Evolutionary conservation across 2,329 filamentous ascomycete species (phyloP).

Genomic region (Pyricularia sp.): DNA sequence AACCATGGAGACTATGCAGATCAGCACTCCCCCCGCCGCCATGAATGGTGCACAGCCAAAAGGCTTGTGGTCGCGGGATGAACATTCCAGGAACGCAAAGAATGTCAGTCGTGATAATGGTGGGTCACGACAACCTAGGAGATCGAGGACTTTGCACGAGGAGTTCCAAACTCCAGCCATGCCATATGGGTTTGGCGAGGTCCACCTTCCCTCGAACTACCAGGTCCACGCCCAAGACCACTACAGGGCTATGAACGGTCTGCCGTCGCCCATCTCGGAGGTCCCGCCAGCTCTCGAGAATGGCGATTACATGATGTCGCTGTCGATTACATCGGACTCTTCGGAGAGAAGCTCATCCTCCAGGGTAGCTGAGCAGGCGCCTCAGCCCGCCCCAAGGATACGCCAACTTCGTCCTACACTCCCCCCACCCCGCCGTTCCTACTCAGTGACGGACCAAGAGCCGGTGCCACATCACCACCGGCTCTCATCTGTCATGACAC

Average conservation of each 20-base stretch:
- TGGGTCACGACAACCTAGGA: constrained; percentile 12
- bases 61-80: not conserved
- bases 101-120: not conserved
- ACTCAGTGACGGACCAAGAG: constrained; percentile 48
- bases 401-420: constrained; percentile 19
- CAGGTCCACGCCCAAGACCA: not conserved
- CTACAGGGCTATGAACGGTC: not conserved
- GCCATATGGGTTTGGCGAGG: not conserved
- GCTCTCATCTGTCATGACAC: constrained; percentile 29
- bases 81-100: not conserved
- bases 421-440: constrained; percentile 38
- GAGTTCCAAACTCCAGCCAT: constrained; percentile 16
- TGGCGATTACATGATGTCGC: constrained; percentile 1
- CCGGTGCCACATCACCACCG: constrained; percentile 36
- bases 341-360: not conserved
- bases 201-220: not conserved
- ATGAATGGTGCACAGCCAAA: not conserved
- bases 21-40: not conserved
- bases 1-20: not conserved
- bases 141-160: constrained; percentile 25
- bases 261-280: constrained; percentile 3
- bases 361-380: not conserved
- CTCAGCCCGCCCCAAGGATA: not conserved
- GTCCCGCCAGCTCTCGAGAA: not conserved
- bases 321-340: not conserved